Evolutionary conservation across 352 stramenopile species (phyloP), one percentile per base, ranked within the genome.

Genomic region (Globisporangium parvum): DNA sequence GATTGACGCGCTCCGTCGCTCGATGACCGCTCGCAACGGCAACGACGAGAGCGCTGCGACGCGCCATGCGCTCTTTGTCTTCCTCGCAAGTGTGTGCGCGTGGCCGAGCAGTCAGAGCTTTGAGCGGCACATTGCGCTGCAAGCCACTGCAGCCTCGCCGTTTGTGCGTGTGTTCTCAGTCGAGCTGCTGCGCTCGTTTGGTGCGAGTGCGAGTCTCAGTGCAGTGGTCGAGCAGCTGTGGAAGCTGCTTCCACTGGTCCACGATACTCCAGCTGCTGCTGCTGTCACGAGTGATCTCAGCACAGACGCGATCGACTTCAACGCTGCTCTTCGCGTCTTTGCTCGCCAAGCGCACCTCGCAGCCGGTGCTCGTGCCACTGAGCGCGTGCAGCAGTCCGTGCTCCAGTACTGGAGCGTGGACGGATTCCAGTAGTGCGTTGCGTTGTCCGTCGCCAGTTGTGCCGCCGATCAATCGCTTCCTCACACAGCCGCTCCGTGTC

Each of bases 381-480:
- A 35, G n/a, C 49, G 41, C 46, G 10, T 47, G 31, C 53, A 57
- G 42, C 39, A 40, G 6, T 47, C 56, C 6, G 40, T 62, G 37
- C n/a, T 57, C 35, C 58, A 49, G 15, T 64, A 55, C 35, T 64
- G 58, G 42, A 64, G 58, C 10, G 18, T 51, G 28, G 51, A 52
- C 21, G 47, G 55, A 10, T 44, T 54, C 23, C n/a, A 55, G 14
- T 41, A 51, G 33, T 33, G 26, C 21, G 33, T n/a, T 58, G 21
- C 26, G 26, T 5, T 28, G 26, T 28, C 26, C 2, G 2, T 28
- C 26, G 5, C 26, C 2, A 28, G 5, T 5, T 28, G 26, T 5
- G 2, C 26, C 26, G 5, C 26, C 5, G 26, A 28, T 28, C 26
- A 28, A 28, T 28, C 26, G 26, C 26, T 28, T 28, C 26, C 2